These are phyloP conservation scores for Penicillium sp. DNA, from an alignment of 2,329 filamentous ascomycete genomes.

Conservation along the genomic window DNA sequence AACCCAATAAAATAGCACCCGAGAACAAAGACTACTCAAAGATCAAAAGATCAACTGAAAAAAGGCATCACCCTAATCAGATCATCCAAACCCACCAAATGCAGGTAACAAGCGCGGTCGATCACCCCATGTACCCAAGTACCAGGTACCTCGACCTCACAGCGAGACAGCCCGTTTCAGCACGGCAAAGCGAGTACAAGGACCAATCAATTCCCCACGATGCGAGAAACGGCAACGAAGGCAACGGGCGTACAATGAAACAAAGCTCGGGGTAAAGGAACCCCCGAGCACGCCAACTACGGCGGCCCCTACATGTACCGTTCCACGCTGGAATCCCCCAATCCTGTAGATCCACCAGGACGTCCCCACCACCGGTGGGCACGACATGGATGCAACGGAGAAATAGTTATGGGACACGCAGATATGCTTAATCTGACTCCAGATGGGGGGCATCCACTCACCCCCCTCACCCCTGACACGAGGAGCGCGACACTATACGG, in stretches of 20 bases:
- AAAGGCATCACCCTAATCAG: not conserved
- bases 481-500: conserved; percentile 1
- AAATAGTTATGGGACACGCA: conserved; percentile 24
- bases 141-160: conserved; percentile 6
- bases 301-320: not conserved
- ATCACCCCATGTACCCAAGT: conserved; percentile 2
- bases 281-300: not conserved
- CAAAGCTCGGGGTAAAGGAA: not conserved
- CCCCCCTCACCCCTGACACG: not conserved
- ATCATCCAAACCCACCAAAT: not conserved
- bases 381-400: conserved; percentile 29
- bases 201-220: not conserved
- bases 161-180: not conserved
- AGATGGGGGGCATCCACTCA: conserved; percentile 11
- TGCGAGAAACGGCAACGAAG: not conserved
- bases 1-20: not conserved
- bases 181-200: not conserved
- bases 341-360: conserved; percentile 24
- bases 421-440: conserved; percentile 32
- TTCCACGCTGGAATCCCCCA: conserved; percentile 18
- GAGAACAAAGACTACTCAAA: not conserved
- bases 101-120: not conserved
- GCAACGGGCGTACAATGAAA: not conserved
- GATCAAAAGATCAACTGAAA: not conserved
- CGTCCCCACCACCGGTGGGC: conserved; percentile 24